Conservation (phyloP, 805 yeast species). For the Kuraishia capsulata region DNA sequence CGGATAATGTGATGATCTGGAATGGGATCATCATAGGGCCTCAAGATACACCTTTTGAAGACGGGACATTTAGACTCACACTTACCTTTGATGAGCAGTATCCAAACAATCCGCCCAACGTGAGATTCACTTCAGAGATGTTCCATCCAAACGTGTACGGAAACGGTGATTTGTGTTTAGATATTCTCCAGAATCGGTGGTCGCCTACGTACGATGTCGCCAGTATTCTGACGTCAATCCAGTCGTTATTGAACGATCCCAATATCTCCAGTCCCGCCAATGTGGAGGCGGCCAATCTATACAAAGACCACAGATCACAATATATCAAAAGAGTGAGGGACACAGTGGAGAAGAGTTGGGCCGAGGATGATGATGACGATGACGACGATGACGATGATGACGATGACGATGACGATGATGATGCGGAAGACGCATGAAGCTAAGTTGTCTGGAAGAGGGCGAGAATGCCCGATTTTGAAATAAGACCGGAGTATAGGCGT, state of each 20-base stretch:
- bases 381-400: slow-evolving; percentile 36
- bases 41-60: slow-evolving; percentile 95
- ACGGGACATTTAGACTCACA: slow-evolving; percentile 85
- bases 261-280: slow-evolving; percentile 96
- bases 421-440: no score
- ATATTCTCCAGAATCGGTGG: slow-evolving; percentile 95
- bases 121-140: slow-evolving; percentile 87
- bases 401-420: slow-evolving; percentile 20
- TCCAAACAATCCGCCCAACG: slow-evolving; percentile 94
- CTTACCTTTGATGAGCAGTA: slow-evolving; percentile 93
- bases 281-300: slow-evolving; percentile 93
- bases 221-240: slow-evolving; percentile 87
- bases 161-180: slow-evolving; percentile 89
- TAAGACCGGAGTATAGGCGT: no score
- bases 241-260: slow-evolving; percentile 88
- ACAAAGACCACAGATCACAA: slow-evolving; percentile 90
- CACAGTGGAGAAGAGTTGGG: slow-evolving; percentile 93
- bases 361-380: slow-evolving; percentile 61
- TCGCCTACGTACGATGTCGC: slow-evolving; percentile 97
- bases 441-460: no score
- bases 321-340: slow-evolving; percentile 87
- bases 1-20: slow-evolving; percentile 97
- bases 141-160: slow-evolving; percentile 98
- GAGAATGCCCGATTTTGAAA: no score
- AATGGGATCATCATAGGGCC: slow-evolving; percentile 98